phyloP scores from a whole-genome alignment of 495 filamentous ascomycete species.

The Penicillium subrubescens region DNA sequence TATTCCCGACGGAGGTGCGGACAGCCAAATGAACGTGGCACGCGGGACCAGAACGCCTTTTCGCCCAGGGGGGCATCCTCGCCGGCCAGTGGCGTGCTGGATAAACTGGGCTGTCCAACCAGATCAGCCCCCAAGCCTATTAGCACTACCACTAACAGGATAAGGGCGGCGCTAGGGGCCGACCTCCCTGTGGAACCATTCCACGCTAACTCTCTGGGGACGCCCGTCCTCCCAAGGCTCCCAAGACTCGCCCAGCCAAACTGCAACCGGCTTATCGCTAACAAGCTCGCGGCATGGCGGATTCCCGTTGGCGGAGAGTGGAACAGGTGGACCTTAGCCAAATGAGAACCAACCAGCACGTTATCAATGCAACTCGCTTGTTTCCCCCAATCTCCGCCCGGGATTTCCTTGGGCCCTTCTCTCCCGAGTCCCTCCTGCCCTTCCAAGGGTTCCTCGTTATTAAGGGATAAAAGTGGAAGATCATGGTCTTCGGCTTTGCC shows the following conservation, averaged over 20 bases:
- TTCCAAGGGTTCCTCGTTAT: neutral
- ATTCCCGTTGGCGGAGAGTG: slow-evolving; percentile 6
- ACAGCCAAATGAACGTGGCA: slow-evolving; percentile 7
- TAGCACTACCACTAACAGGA: slow-evolving; percentile 7
- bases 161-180: slow-evolving; percentile 11
- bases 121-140: neutral
- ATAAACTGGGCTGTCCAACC: neutral
- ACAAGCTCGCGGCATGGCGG: slow-evolving; percentile 23
- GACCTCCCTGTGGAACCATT: neutral
- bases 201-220: neutral
- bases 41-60: neutral
- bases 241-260: slow-evolving; percentile 6
- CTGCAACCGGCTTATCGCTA: slow-evolving; percentile 24
- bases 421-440: neutral
- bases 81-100: neutral
- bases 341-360: neutral
- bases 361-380: slow-evolving; percentile 3
- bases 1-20: slow-evolving; percentile 1
- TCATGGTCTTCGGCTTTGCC: neutral
- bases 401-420: neutral
- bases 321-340: neutral
- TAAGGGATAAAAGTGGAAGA: neutral
- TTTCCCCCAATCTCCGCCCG: neutral
- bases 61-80: neutral
- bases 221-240: neutral